Evolutionary conservation across 1,139 yeast species (phyloP).

Genomic region (Yamadazyma siamensis): DNA sequence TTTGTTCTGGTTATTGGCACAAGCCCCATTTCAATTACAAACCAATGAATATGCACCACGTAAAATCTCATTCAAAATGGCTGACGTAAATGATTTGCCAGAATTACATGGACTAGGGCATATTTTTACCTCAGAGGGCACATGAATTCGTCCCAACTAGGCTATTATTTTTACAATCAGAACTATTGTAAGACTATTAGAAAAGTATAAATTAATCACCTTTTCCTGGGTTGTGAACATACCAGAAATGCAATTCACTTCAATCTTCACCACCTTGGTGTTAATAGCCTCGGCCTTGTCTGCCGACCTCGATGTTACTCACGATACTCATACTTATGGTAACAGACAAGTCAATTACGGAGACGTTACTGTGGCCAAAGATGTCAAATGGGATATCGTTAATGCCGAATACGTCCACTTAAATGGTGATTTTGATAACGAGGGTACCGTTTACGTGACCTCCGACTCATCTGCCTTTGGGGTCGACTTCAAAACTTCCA

Average conservation of each 20-base stretch:
- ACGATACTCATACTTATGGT: slow-evolving; percentile 7
- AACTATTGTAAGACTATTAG: too few relatives aligned
- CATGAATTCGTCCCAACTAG: too few relatives aligned
- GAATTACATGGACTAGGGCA: too few relatives aligned
- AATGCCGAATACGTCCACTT: slow-evolving; percentile 10
- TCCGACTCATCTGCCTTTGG: slow-evolving; percentile 5
- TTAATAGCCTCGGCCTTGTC: slow-evolving; percentile 11
- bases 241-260: slow-evolving; percentile 12
- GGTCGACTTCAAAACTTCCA: slow-evolving; percentile 8
- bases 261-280: slow-evolving; percentile 11
- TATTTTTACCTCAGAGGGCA: too few relatives aligned
- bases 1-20: too few relatives aligned
- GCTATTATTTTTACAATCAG: too few relatives aligned
- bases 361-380: slow-evolving; percentile 10
- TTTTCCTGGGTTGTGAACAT: not conserved
- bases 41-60: too few relatives aligned
- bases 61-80: too few relatives aligned
- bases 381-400: slow-evolving; percentile 9
- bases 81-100: too few relatives aligned
- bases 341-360: slow-evolving; percentile 5
- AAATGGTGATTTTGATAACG: slow-evolving; percentile 11
- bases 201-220: not conserved
- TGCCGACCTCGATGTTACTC: slow-evolving; percentile 5
- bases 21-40: too few relatives aligned
- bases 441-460: slow-evolving; percentile 9